These are phyloP conservation scores for Penicilliopsis zonata DNA, from an alignment of 495 filamentous ascomycete genomes.

Conservation along the genomic window DNA sequence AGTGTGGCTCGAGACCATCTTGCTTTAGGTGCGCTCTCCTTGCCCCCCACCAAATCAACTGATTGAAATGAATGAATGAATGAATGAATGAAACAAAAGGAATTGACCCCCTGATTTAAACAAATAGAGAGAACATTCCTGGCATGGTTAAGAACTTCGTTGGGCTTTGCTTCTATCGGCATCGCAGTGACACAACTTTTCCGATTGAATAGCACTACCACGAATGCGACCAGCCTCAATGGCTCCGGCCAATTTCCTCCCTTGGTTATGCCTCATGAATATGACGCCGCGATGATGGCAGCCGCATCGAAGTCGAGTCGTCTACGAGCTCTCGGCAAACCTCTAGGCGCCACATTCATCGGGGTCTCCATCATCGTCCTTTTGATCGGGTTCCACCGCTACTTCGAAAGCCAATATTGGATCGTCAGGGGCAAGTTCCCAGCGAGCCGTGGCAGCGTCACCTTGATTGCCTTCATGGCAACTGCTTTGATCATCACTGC, in stretches of 20 bases:
- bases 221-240: conserved; percentile 2
- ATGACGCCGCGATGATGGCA: conserved; percentile 6
- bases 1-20: conserved; percentile 92
- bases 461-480: conserved; percentile 63
- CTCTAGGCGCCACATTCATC: conserved; percentile 86
- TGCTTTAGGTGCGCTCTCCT: conserved; percentile 58
- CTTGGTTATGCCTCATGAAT: conserved; percentile 12
- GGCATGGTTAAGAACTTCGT: conserved; percentile 89
- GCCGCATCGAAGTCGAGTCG: conserved; percentile 13
- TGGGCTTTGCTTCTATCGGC: conserved; percentile 93
- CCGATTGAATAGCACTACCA: conserved; percentile 62
- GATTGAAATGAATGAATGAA: too few species aligned
- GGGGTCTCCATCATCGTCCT: conserved; percentile 76
- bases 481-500: conserved; percentile 56
- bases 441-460: conserved; percentile 76
- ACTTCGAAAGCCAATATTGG: conserved; percentile 63
- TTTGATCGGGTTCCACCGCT: conserved; percentile 67
- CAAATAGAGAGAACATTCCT: conserved; percentile 83
- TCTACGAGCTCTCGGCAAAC: conserved; percentile 79
- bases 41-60: background rate
- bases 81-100: too few species aligned
- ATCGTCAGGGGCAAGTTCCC: conserved; percentile 90
- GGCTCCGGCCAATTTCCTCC: conserved; percentile 6
- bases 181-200: conserved; percentile 96
- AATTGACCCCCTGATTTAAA: conserved; percentile 7